Base-by-base conservation (phyloP, 2,329 filamentous ascomycete genomes). In the Tolypocladium sp. region DNA sequence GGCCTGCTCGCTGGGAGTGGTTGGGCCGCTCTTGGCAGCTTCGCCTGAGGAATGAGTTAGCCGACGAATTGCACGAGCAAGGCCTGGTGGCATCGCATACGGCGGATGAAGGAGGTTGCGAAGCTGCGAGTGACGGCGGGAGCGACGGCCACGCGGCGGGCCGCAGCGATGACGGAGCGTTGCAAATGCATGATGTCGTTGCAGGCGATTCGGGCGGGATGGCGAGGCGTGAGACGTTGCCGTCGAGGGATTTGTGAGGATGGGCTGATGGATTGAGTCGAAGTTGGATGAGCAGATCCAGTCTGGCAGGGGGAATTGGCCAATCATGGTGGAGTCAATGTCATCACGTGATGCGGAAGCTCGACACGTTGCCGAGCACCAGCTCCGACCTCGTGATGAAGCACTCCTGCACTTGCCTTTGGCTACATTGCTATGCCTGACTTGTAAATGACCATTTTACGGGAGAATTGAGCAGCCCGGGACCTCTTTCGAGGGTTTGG, bases 141-240 rank as follows among this genome's bases (percentile, higher is more conserved):
- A 58, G 69, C 76, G 70, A 79, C 79, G 62, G 79, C 84, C 62
- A 70, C 74, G 65, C 85, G 82, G 73, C 85, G 84, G 70, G 83
- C 84, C 71, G 78, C 82, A 67, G 80, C 76, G 65, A 84, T 70
- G 72, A 80, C 83, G 70, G 84, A 79, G 72, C 85, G 85, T 79
- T 85, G 82, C 72, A 87, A 72, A 68, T 87, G 84, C 85, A 88
- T 86, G 69, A 69, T 72, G 73, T 69, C 64, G 64, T 60, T 60
- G 55, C 58, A 46, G 60, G 61, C 61, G 63, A 42, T 58, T 55
- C 53, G 57, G 56, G 52, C 33, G 40, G 53, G 38, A 56, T 57
- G 40, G 56, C 56, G 55, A 58, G 58, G 51, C 42, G 57, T 38
- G 55, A 58, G 52, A 38, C 25, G 51, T 58, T 56, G 58, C 57